Base-by-base conservation (phyloP, 805 yeast genomes). In the Ogataea naganishii region DNA sequence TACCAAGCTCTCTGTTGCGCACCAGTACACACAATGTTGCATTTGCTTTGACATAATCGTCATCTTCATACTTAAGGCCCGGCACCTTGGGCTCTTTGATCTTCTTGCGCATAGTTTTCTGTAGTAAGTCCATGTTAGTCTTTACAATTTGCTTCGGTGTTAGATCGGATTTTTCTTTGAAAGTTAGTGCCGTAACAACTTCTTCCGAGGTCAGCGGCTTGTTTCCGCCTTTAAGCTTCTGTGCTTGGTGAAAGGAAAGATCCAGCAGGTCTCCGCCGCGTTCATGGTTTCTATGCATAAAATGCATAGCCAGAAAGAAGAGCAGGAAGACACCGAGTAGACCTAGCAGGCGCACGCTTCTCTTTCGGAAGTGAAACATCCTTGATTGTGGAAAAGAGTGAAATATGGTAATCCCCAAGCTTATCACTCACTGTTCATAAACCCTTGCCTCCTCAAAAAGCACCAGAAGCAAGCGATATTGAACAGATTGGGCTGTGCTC, bases 11-110 rank as follows among this genome's bases (percentile, higher is more conserved):
- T 6, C 64, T 46, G 46, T 83, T 81, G 36, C 86, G 60, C n/a
- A 79, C 92, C 32, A 84, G 58, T 3, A 83, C 72, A 12, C 80
- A 46, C 29, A 84, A 64, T 1, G 94, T 80, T 3, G 95, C 95
- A 44, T 75, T 81, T 6, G 80, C 88, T n/a, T 59, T 51, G 15
- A 56, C 39, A 38, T 57, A 56, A 7, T 33, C 16, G 13, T 39
- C 33, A 4, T 5, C 8, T 13, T 20, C 29, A 17, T 9, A 20
- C 9, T 20, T 11, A 20, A 20, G 11, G n/a, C n/a, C 22, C 9
- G n/a, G 9, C 4, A 54, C 58, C 34, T 62, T 64, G 1, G 83
- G 83, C 41, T 72, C 77, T 17, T 32, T 26, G 15, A 75, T 66
- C 12, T 52, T 50, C 22, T 43, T 34, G 2, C 40, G 35, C 32